Percentiles rank a stretch among this genome's conserved stretches.
Conservation (phyloP, 225 moss, liverwort and hornwort genomes). For the Sphagnum contortum region DNA sequence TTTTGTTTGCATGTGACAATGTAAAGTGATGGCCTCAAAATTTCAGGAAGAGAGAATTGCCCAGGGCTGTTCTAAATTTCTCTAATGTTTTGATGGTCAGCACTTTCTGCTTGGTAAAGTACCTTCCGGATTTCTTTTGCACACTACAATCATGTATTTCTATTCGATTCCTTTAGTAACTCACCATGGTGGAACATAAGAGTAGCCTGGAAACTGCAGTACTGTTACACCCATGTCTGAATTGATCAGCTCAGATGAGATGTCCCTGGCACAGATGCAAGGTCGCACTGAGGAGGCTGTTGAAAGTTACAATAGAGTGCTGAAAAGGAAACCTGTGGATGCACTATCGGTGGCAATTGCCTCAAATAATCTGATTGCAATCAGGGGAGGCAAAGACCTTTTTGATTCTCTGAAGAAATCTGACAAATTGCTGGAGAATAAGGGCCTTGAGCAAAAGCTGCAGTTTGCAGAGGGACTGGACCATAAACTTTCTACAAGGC, state of each 20-base stretch:
- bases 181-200: no score
- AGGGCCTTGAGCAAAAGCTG: slow-evolving; percentile 57
- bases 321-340: slow-evolving; percentile 78
- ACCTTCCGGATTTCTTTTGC: no score
- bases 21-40: no score
- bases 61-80: no score
- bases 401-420: slow-evolving; percentile 92
- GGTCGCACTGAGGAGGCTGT: slow-evolving; percentile 64
- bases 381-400: slow-evolving; percentile 81
- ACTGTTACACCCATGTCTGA: no score
- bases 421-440: slow-evolving; percentile 90
- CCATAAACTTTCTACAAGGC: slow-evolving; percentile 57
- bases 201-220: no score
- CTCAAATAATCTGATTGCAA: slow-evolving; percentile 73
- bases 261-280: slow-evolving; percentile 36
- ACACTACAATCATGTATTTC: not conserved
- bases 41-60: no score
- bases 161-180: not conserved
- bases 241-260: no score
- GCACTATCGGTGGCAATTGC: slow-evolving; percentile 79
- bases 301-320: slow-evolving; percentile 62
- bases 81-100: no score
- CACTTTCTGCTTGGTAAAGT: no score
- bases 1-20: no score
- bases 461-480: slow-evolving; percentile 83